Conservation (phyloP, 2,329 filamentous ascomycete species). For the Trematosphaeria pertusa region DNA sequence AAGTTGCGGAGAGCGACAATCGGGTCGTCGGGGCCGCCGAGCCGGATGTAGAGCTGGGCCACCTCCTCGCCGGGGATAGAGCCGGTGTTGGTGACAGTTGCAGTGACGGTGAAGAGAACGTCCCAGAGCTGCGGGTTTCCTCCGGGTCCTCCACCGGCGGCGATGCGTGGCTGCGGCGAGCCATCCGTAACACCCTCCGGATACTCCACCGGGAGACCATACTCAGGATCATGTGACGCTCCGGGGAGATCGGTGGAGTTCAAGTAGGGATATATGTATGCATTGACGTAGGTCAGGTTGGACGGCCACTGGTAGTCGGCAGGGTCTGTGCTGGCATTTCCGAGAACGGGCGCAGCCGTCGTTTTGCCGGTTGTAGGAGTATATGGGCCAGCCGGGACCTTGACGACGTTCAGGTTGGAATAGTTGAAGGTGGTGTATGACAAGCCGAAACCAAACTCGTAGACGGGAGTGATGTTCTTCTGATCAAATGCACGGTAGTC, state of each 20-base stretch:
- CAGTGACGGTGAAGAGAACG: conserved; percentile 70
- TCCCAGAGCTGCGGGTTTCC: conserved; percentile 72
- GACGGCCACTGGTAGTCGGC: conserved; percentile 73
- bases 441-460: conserved; percentile 82
- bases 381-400: conserved; percentile 61
- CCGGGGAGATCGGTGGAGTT: conserved; percentile 66
- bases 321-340: conserved; percentile 67
- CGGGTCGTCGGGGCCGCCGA: conserved; percentile 78
- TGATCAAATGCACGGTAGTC: conserved; percentile 81
- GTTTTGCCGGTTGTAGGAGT: conserved; percentile 68
- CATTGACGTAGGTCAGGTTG: conserved; percentile 59
- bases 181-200: conserved; percentile 65
- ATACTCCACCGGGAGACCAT: conserved; percentile 66
- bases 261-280: conserved; percentile 76
- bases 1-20: conserved; percentile 76
- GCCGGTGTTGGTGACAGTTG: conserved; percentile 76
- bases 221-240: conserved; percentile 65
- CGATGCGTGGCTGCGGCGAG: conserved; percentile 63
- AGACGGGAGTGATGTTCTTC: conserved; percentile 70
- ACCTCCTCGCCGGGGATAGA: conserved; percentile 71
- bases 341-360: conserved; percentile 67
- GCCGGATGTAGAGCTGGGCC: conserved; percentile 76
- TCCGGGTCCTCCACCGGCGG: conserved; percentile 69
- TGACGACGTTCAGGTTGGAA: conserved; percentile 68
- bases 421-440: conserved; percentile 82